These are phyloP conservation scores for Aspergillus carlsbadensis DNA, from an alignment of 495 filamentous ascomycete species.

Conservation along the genomic window DNA sequence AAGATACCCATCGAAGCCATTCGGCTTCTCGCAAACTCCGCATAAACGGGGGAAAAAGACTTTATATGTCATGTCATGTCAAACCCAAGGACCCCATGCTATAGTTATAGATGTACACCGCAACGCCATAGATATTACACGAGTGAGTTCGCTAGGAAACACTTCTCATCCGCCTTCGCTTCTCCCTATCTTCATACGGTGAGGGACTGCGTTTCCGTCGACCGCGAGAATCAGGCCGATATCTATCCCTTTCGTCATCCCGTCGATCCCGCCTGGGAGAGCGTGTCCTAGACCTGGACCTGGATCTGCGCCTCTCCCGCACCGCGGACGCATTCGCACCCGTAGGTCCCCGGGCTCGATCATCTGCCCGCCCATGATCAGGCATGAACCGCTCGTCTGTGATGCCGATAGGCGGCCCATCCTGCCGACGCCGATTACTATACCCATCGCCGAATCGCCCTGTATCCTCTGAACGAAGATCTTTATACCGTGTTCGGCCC, in stretches of 20 bases:
- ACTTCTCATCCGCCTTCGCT: constrained; percentile 62
- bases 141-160: constrained; percentile 20
- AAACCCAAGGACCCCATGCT: background rate
- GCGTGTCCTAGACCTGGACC: constrained; percentile 34
- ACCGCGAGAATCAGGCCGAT: constrained; percentile 28
- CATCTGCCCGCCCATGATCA: constrained; percentile 52
- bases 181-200: constrained; percentile 62
- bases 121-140: constrained; percentile 1
- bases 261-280: constrained; percentile 35
- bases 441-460: constrained; percentile 74
- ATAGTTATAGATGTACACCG: constrained; percentile 6
- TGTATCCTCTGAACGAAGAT: constrained; percentile 90
- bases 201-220: constrained; percentile 66
- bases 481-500: constrained; percentile 84
- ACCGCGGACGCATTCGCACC: constrained; percentile 52
- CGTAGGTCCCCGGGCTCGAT: constrained; percentile 39
- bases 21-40: background rate
- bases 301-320: constrained; percentile 35
- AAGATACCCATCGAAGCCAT: constrained; percentile 5
- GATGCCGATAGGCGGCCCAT: constrained; percentile 44
- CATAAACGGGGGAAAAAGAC: background rate
- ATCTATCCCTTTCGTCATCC: constrained; percentile 34
- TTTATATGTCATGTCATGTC: constrained; percentile 6
- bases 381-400: constrained; percentile 72
- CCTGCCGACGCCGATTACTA: constrained; percentile 40